phyloP scores from a whole-genome alignment of 306 rosid genomes.

The Macrotyloma uniflorum region DNA sequence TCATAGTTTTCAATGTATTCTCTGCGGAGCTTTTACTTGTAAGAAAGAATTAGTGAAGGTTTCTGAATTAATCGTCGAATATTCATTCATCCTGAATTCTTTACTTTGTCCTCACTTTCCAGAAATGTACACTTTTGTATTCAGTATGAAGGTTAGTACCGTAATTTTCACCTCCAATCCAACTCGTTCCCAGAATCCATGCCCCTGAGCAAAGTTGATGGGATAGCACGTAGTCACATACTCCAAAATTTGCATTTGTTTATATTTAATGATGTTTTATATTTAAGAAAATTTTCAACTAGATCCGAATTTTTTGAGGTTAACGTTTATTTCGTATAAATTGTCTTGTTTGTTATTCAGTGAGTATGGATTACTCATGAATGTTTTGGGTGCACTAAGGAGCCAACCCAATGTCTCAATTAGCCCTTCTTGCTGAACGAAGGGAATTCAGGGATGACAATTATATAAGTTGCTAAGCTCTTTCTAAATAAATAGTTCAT shows the following conservation, averaged over 20 bases:
- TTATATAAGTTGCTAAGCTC: too few relatives aligned
- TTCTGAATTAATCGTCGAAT: constrained; percentile 30
- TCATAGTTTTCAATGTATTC: background rate
- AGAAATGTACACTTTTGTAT: background rate
- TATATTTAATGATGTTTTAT: background rate
- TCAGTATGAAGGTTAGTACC: background rate
- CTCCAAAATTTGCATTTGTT: background rate
- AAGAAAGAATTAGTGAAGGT: constrained; percentile 2
- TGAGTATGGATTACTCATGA: background rate
- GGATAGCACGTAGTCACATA: background rate
- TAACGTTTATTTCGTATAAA: background rate
- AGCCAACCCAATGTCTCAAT: too few relatives aligned
- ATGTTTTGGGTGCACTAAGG: too few relatives aligned
- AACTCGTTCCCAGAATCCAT: background rate
- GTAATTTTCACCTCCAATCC: background rate
- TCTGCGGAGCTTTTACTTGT: constrained; percentile 28
- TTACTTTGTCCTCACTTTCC: background rate
- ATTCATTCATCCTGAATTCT: constrained; percentile 12
- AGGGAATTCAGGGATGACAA: too few relatives aligned
- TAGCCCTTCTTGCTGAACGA: too few relatives aligned
- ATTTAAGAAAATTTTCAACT: background rate
- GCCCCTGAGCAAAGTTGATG: background rate
- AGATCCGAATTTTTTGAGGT: background rate
- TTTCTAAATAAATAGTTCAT: too few relatives aligned
- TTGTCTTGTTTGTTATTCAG: background rate